Percentiles rank a stretch among this genome's conserved stretches.
Conservation (phyloP, 768 basidiomycete genomes). For the Vararia minispora region DNA sequence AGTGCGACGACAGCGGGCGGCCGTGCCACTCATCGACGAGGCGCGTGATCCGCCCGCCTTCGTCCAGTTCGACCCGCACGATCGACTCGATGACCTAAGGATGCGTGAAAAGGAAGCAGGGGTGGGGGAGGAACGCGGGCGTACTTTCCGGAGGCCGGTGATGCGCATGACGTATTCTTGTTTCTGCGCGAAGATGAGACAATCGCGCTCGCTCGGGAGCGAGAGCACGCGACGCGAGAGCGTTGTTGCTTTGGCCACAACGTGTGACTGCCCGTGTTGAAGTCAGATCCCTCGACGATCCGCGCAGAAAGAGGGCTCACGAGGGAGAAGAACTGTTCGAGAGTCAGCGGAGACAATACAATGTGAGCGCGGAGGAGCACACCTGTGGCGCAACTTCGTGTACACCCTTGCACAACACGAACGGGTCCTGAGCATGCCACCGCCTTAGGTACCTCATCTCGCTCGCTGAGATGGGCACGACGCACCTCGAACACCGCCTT, state of each 20-base stretch:
- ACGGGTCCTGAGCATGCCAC: slow-evolving; percentile 12
- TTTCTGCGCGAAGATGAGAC: slow-evolving; percentile 45
- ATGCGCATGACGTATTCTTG: slow-evolving; percentile 51
- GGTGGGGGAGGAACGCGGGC: slow-evolving; percentile 1
- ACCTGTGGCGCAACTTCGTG: slow-evolving; percentile 17
- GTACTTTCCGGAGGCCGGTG: slow-evolving; percentile 40
- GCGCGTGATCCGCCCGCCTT: slow-evolving; percentile 46
- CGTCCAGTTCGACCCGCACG: slow-evolving; percentile 52
- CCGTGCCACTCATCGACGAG: slow-evolving; percentile 55
- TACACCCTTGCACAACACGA: slow-evolving; percentile 12
- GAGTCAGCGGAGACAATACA: background rate
- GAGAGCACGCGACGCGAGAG: slow-evolving; percentile 45
- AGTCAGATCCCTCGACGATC: too few species aligned
- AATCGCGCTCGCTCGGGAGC: slow-evolving; percentile 47
- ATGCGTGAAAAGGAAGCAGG: background rate
- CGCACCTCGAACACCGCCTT: slow-evolving; percentile 55
- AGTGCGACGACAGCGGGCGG: slow-evolving; percentile 36
- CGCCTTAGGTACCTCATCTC: too few species aligned
- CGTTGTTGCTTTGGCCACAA: slow-evolving; percentile 39
- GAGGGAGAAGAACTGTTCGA: slow-evolving; percentile 38
- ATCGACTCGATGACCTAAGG: slow-evolving; percentile 48
- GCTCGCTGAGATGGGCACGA: slow-evolving; percentile 32
- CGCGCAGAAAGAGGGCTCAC: too few species aligned
- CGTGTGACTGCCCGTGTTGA: slow-evolving; percentile 32
- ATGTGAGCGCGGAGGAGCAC: background rate